Evolutionary conservation across 1,139 yeast genomes (phyloP).

Genomic region (Taiozyma sp.): DNA sequence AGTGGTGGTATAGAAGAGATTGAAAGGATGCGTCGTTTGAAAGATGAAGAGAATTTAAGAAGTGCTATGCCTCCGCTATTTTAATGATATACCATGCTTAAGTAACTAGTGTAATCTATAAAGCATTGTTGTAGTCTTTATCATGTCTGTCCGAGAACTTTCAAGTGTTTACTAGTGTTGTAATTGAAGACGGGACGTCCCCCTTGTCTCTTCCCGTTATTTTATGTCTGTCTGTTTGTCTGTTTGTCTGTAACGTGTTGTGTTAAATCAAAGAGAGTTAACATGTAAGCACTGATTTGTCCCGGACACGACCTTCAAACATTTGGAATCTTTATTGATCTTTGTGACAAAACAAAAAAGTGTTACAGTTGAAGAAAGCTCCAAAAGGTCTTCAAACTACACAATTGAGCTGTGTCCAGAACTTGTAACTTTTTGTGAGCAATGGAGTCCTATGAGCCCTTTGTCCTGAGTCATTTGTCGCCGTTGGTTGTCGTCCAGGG

Average conservation of each 20-base stretch:
- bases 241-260: no score
- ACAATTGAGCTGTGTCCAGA: neutral
- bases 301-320: neutral
- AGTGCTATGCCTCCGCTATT: conserved; percentile 31
- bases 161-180: no score
- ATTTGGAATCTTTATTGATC: neutral
- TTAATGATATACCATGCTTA: conserved; percentile 1
- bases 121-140: no score
- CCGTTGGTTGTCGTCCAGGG: conserved; percentile 36
- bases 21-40: conserved; percentile 60
- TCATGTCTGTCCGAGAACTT: no score
- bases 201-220: no score
- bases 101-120: neutral
- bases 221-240: no score
- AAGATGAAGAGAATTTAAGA: conserved; percentile 65
- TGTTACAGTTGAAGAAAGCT: no score
- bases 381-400: neutral
- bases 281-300: neutral
- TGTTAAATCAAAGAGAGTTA: no score
- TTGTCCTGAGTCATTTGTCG: conserved; percentile 25
- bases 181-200: no score
- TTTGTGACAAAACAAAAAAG: neutral
- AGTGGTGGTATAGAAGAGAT: conserved; percentile 88
- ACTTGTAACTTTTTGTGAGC: neutral
- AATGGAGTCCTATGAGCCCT: conserved; percentile 28